Base-by-base conservation (phyloP, 495 filamentous ascomycete species). In the Xylaria curta region DNA sequence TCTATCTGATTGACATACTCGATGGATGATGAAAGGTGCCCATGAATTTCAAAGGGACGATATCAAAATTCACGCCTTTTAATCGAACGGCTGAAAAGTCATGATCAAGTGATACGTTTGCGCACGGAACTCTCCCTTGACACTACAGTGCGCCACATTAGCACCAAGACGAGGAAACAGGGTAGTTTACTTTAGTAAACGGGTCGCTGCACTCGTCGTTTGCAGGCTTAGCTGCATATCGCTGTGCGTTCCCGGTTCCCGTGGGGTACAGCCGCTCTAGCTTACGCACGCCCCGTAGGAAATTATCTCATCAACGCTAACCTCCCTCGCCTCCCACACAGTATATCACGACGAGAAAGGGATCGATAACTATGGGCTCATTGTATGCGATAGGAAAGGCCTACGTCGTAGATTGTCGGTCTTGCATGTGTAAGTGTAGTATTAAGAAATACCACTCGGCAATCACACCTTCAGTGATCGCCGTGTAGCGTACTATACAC, bases 191-290 rank as follows among this genome's bases (percentile, higher is more conserved):
- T n/a, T 21, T 56, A 24, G n/a, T 24, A 33, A 40, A 60, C 17
- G 19, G 3, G 17, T 17, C 24, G 19, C 46, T 66, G 46, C 63
- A 53, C 7, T 53, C 4, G 24, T 36, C 46, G 63, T 66, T 9
- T 66, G 31, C 63, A 13, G 63, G 63, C 46, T 49, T 66, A 66
- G 63, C 63, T 53, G 31, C 63, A 51, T 53, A 36, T 51, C 19
- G 44, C 44, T 62, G 21, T 65, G 31, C 33, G 5, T 65, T 26
- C 62, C 62, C 62, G 61, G 47, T 24, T 62, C n/a, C 59, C 36
- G n/a, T 7, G n/a, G n/a, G 36, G 4, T 33, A 28, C 46, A 38
- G 15, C 26, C 19, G 28, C 2, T 24, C 46, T 19, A 51, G 46
- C 63, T 66, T 66, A 66, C 61, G 61, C 61, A 47, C 12, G 5